phyloP scores from a whole-genome alignment of 371 early-diverging fungal species.

The Funneliformis caledonium region DNA sequence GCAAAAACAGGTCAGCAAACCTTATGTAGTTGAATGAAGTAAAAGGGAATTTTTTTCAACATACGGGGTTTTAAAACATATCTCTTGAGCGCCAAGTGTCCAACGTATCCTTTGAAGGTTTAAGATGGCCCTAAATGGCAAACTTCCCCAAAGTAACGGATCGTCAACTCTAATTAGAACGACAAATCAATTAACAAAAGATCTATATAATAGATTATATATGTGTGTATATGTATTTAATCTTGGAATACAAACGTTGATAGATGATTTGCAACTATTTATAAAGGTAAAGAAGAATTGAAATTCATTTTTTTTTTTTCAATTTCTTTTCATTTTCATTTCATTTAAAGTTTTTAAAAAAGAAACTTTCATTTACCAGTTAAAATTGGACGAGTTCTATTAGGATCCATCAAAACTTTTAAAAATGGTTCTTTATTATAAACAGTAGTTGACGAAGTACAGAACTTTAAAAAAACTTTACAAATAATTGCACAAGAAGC shows the following conservation, averaged over 20 bases:
- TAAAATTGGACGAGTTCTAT: slow-evolving; percentile 64
- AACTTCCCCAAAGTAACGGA: slow-evolving; percentile 80
- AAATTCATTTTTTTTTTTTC: slow-evolving; percentile 10
- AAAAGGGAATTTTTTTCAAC: slow-evolving; percentile 24
- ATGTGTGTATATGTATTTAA: neutral
- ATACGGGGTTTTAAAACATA: slow-evolving; percentile 76
- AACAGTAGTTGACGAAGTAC: slow-evolving; percentile 56
- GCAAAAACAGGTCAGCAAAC: neutral
- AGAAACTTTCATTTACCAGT: slow-evolving; percentile 57
- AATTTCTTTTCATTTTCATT: neutral
- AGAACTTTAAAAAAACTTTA: slow-evolving; percentile 61
- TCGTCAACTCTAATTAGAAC: slow-evolving; percentile 70
- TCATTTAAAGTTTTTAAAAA: neutral
- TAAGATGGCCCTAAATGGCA: slow-evolving; percentile 50
- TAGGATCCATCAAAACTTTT: slow-evolving; percentile 56
- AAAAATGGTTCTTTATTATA: slow-evolving; percentile 66
- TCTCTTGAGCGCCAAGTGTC: slow-evolving; percentile 86
- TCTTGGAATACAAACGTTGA: slow-evolving; percentile 47
- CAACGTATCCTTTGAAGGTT: slow-evolving; percentile 67
- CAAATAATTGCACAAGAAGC: slow-evolving; percentile 53
- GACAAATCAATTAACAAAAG: neutral
- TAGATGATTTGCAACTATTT: slow-evolving; percentile 56
- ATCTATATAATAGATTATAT: neutral
- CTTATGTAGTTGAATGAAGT: neutral
- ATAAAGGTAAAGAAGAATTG: neutral